phyloP scores from a whole-genome alignment of 306 rosid species.

The Cicer judaicum region DNA sequence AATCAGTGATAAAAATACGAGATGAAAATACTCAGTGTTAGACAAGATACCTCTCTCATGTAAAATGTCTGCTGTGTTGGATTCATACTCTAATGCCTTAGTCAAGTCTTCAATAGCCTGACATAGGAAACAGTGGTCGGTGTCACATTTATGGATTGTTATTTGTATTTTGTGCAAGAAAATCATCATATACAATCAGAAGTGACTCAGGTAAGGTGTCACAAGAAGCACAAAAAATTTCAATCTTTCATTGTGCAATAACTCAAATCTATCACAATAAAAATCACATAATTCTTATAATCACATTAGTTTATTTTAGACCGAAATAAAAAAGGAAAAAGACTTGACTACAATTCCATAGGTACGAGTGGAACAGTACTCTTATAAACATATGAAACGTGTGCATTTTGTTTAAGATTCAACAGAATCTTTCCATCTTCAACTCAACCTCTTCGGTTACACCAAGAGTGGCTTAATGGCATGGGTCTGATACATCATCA shows the following conservation, averaged over 20 bases:
- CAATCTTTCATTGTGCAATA: not conserved
- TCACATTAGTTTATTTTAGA: conserved; percentile 23
- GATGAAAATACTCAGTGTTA: conserved; percentile 14
- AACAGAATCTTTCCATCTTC: not conserved
- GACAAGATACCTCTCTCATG: conserved; percentile 84
- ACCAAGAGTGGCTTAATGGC: not conserved
- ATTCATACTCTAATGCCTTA: conserved; percentile 81
- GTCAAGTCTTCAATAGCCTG: conserved; percentile 90
- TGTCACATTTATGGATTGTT: conserved; percentile 22
- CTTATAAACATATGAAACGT: not conserved
- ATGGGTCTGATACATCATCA: not conserved
- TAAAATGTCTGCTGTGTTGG: conserved; percentile 80
- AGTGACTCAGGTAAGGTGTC: conserved; percentile 2
- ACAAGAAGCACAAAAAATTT: conserved; percentile 12
- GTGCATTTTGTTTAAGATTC: not conserved
- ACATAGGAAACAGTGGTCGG: conserved; percentile 37
- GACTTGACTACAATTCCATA: not conserved
- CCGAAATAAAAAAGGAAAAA: not conserved
- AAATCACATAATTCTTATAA: conserved; percentile 15
- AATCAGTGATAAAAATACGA: conserved; percentile 32
- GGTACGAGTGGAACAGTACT: not conserved
- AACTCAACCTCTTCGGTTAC: not conserved
- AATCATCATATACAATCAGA: conserved; percentile 38
- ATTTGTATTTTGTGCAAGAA: conserved; percentile 30
- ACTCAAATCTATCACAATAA: conserved; percentile 18